Percentiles rank a stretch among this genome's conserved stretches.
Evolutionary conservation across 768 basidiomycete species (phyloP).

Genomic region (Cantharellus anzutake): DNA sequence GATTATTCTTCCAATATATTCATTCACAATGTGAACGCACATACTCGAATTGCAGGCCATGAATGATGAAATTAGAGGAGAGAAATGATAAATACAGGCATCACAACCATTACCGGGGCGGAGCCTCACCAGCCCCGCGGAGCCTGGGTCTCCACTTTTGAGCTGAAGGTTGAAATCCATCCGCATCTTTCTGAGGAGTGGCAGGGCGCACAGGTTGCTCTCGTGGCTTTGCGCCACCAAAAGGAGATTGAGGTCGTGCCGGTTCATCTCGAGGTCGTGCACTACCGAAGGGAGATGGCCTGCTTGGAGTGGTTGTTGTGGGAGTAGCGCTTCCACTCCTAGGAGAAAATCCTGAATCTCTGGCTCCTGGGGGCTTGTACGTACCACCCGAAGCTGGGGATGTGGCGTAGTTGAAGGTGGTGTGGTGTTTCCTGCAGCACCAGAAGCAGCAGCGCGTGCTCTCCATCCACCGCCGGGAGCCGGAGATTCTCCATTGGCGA

Average conservation of each 20-base stretch:
- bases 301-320: neutral
- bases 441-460: slow-evolving; percentile 9
- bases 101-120: neutral
- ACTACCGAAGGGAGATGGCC: neutral
- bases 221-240: slow-evolving; percentile 15
- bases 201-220: slow-evolving; percentile 43
- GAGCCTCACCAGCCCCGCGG: neutral
- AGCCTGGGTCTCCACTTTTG: neutral
- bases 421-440: slow-evolving; percentile 3
- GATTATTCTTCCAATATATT: no score
- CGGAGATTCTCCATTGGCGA: slow-evolving; percentile 3
- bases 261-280: neutral
- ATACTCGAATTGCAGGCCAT: no score
- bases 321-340: neutral
- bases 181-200: slow-evolving; percentile 28
- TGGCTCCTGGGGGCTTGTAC: slow-evolving; percentile 7
- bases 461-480: slow-evolving; percentile 7
- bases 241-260: neutral
- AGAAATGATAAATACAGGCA: neutral
- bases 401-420: neutral
- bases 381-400: neutral
- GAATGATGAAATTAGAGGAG: no score
- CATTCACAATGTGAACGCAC: no score
- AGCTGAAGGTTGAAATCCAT: slow-evolving; percentile 50
- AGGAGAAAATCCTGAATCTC: neutral